Evolutionary conservation across 228 moss, liverwort and hornwort species (phyloP).

Genomic region (Sphagnum magellanicum): DNA sequence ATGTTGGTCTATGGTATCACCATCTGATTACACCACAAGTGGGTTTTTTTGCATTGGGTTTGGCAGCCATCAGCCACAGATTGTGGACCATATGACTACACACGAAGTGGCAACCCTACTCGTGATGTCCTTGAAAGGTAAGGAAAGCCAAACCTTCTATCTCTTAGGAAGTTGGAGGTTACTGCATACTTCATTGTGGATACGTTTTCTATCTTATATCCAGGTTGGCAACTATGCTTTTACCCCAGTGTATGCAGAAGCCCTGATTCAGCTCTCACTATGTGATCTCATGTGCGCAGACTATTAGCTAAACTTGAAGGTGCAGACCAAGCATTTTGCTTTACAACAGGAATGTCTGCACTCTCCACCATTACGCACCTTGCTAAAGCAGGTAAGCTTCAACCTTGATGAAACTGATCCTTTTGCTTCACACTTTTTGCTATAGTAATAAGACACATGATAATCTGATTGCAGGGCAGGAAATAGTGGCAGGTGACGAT

Average conservation of each 20-base stretch:
- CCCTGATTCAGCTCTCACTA: constrained; percentile 4
- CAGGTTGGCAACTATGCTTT: neutral
- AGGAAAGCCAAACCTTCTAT: constrained; percentile 5
- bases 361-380: constrained; percentile 65
- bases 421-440: too few species aligned
- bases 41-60: neutral
- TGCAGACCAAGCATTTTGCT: constrained; percentile 83
- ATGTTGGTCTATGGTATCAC: too few species aligned
- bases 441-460: too few species aligned
- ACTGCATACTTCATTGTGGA: neutral
- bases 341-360: constrained; percentile 85
- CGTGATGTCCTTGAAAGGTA: constrained; percentile 69
- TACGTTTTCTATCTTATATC: neutral
- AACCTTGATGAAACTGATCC: too few species aligned
- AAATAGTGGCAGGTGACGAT: constrained; percentile 89
- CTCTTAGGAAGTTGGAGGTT: neutral
- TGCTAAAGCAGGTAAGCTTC: constrained; percentile 56
- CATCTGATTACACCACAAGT: too few species aligned
- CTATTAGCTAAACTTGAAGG: constrained; percentile 70
- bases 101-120: constrained; percentile 88
- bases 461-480: constrained; percentile 41
- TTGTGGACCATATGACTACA: constrained; percentile 76
- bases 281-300: constrained; percentile 19
- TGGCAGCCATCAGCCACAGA: constrained; percentile 80
- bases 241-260: neutral